Percentiles rank a stretch among this genome's conserved stretches.
Evolutionary conservation across 164 flowering plant genomes (phyloP).

Genomic region (Chimonanthus salicifolius): DNA sequence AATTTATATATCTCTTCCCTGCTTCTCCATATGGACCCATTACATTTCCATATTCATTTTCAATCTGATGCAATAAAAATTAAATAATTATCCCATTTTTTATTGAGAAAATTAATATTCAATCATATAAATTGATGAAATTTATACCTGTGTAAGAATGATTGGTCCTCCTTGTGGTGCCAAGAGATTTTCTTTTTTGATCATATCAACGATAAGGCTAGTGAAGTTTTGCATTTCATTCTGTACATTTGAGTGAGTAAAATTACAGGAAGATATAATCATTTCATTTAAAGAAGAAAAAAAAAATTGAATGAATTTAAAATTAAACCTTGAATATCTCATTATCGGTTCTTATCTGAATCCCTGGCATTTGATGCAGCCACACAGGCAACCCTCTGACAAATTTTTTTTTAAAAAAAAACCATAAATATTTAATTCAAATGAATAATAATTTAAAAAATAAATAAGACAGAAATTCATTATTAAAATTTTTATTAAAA

Average conservation of each 20-base stretch:
- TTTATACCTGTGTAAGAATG: slow-evolving; percentile 12
- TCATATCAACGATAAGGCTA: slow-evolving; percentile 9
- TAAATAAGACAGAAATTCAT: neutral
- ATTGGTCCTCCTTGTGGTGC: slow-evolving; percentile 17
- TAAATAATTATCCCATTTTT: too few species aligned
- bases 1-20: slow-evolving; percentile 31
- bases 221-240: slow-evolving; percentile 17
- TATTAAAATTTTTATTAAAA: too few species aligned
- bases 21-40: slow-evolving; percentile 22
- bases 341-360: slow-evolving; percentile 35
- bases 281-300: neutral
- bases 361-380: slow-evolving; percentile 42
- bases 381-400: slow-evolving; percentile 28
- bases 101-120: too few species aligned
- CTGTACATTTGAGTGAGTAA: slow-evolving; percentile 21
- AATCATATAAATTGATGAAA: too few species aligned
- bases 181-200: slow-evolving; percentile 11
- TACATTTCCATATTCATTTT: slow-evolving; percentile 43
- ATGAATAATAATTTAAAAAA: neutral
- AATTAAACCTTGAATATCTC: slow-evolving; percentile 30
- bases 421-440: too few species aligned
- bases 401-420: neutral
- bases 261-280: slow-evolving; percentile 27
- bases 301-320: neutral
- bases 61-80: slow-evolving; percentile 23